Percentiles rank a stretch among this genome's conserved stretches.
Evolutionary conservation across 164 flowering plant genomes (phyloP).

Genomic region (Chimonanthus salicifolius): DNA sequence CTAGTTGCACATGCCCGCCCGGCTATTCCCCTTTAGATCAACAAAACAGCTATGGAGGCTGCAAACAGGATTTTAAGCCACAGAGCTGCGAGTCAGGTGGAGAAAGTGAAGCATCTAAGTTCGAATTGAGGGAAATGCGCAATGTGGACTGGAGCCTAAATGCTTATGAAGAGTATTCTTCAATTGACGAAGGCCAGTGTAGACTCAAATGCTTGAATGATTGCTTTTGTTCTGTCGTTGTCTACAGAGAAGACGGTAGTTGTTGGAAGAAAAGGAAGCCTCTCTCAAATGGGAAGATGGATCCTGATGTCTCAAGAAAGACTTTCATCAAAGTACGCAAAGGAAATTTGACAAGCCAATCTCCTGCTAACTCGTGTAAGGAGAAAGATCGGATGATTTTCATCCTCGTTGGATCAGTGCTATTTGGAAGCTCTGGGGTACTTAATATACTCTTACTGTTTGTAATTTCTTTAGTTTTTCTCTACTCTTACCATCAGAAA

Average conservation of each 20-base stretch:
- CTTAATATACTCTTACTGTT: constrained; percentile 10
- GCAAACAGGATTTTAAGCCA: constrained; percentile 22
- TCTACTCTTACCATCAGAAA: background rate
- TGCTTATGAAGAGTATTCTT: constrained; percentile 18
- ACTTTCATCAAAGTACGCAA: constrained; percentile 26
- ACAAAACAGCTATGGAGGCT: constrained; percentile 19
- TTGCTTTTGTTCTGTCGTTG: constrained; percentile 33
- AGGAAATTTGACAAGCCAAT: background rate
- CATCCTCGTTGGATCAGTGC: constrained; percentile 6
- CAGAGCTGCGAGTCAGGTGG: constrained; percentile 15
- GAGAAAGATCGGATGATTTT: constrained; percentile 7
- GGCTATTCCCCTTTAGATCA: constrained; percentile 32
- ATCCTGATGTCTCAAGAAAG: background rate
- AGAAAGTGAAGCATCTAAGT: constrained; percentile 3
- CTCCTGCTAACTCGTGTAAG: background rate
- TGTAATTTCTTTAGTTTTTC: background rate
- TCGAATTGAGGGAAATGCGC: constrained; percentile 5
- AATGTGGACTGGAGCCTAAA: constrained; percentile 28
- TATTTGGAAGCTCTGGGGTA: constrained; percentile 20
- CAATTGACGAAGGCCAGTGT: constrained; percentile 21
- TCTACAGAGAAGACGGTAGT: background rate
- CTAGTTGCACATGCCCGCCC: constrained; percentile 40
- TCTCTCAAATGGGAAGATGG: constrained; percentile 22
- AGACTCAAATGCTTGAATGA: constrained; percentile 28
- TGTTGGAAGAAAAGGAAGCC: constrained; percentile 49